phyloP scores from a whole-genome alignment of 1,139 yeast genomes.

The Geotrichum citri-aurantii region DNA sequence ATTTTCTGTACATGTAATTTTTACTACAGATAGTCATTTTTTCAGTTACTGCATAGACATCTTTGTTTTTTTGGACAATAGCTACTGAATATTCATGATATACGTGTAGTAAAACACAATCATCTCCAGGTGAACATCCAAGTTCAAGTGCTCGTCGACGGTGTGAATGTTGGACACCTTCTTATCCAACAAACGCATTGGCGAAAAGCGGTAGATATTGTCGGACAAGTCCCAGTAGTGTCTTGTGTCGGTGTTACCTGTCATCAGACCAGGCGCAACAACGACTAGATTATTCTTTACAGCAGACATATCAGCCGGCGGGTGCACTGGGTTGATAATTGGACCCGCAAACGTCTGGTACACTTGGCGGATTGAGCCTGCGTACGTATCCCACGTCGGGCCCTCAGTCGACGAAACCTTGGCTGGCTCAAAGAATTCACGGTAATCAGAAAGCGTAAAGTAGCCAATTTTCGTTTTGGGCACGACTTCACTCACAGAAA shows the following conservation, averaged over 20 bases:
- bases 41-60: background rate
- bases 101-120: constrained; percentile 58
- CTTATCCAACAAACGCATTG: constrained; percentile 28
- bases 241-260: constrained; percentile 82
- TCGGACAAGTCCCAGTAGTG: constrained; percentile 70
- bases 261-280: constrained; percentile 61
- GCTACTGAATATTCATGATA: constrained; percentile 24
- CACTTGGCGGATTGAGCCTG: constrained; percentile 44
- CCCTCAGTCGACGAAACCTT: constrained; percentile 50
- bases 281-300: constrained; percentile 31
- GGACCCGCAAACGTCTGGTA: constrained; percentile 15
- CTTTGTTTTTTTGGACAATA: background rate
- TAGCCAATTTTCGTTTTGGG: constrained; percentile 23
- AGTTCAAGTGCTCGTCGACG: constrained; percentile 51
- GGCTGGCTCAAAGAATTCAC: constrained; percentile 46
- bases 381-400: constrained; percentile 48
- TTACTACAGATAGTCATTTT: background rate
- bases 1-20: background rate
- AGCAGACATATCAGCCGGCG: constrained; percentile 2
- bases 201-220: constrained; percentile 64
- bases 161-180: constrained; percentile 42
- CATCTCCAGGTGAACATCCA: constrained; percentile 51
- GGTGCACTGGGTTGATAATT: constrained; percentile 25
- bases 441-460: constrained; percentile 31
- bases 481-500: background rate